phyloP scores from a whole-genome alignment of 2,329 filamentous ascomycete genomes.

The Colletotrichum melonis region DNA sequence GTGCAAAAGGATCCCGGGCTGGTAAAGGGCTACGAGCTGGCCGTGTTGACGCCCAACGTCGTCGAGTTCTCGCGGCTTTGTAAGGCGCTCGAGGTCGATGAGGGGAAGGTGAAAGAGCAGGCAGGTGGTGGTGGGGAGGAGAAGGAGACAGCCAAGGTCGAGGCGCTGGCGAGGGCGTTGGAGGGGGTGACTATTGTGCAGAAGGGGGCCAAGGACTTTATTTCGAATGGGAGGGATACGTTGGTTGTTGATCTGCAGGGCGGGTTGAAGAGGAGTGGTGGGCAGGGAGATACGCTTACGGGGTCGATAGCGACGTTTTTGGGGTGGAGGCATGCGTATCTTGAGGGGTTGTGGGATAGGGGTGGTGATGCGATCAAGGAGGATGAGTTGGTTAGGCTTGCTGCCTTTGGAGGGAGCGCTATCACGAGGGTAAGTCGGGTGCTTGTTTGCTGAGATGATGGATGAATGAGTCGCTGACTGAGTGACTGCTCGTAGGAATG shows the following conservation, averaged over 20 bases:
- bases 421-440: slow-evolving; percentile 78
- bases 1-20: slow-evolving; percentile 81
- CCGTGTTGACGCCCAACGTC: slow-evolving; percentile 93
- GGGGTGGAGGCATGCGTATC: slow-evolving; percentile 88
- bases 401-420: slow-evolving; percentile 86
- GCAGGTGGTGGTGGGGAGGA: slow-evolving; percentile 42
- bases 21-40: slow-evolving; percentile 82
- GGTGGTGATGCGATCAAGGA: slow-evolving; percentile 49
- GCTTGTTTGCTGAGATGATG: slow-evolving; percentile 21
- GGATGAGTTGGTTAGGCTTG: slow-evolving; percentile 77
- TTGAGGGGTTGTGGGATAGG: slow-evolving; percentile 78
- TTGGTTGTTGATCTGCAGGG: slow-evolving; percentile 81
- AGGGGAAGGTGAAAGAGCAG: slow-evolving; percentile 49
- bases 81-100: slow-evolving; percentile 77
- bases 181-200: slow-evolving; percentile 92
- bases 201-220: slow-evolving; percentile 85
- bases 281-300: slow-evolving; percentile 95
- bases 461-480: slow-evolving; percentile 1
- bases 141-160: slow-evolving; percentile 59
- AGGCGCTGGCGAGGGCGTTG: slow-evolving; percentile 77
- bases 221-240: slow-evolving; percentile 84
- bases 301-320: slow-evolving; percentile 89
- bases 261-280: slow-evolving; percentile 89
- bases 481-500: slow-evolving; percentile 67
- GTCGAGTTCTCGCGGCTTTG: slow-evolving; percentile 90